Percentiles rank a stretch among this genome's conserved stretches.
These are phyloP conservation scores for Apiospora marii DNA, from an alignment of 2,329 filamentous ascomycete genomes.

Conservation along the genomic window DNA sequence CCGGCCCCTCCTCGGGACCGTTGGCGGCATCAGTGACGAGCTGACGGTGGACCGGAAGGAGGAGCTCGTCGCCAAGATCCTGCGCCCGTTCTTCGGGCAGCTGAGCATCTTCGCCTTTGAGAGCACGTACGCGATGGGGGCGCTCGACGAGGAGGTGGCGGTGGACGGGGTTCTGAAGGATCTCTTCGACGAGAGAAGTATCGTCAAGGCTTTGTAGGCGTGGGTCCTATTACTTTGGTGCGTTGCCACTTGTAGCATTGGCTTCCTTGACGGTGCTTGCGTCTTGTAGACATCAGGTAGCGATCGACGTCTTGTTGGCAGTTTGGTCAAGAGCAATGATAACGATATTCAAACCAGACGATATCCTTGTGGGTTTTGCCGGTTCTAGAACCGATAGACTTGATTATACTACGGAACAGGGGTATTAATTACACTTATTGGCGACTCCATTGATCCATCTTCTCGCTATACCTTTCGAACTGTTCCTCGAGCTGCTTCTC, in stretches of 20 bases:
- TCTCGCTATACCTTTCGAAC: conserved; percentile 8
- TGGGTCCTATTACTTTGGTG: not conserved
- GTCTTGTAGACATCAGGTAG: not conserved
- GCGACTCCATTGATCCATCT: not conserved
- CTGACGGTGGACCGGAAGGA: conserved; percentile 67
- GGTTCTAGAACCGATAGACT: not conserved
- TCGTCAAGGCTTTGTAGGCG: conserved; percentile 64
- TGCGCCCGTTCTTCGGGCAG: conserved; percentile 89
- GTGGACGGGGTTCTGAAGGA: conserved; percentile 72
- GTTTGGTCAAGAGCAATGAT: not conserved
- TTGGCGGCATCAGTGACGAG: conserved; percentile 62
- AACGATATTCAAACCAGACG: not conserved
- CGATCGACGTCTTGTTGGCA: not conserved
- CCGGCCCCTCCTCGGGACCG: conserved; percentile 59
- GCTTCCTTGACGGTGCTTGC: not conserved
- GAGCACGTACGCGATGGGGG: conserved; percentile 85
- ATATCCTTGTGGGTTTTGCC: too few relatives aligned
- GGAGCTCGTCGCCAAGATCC: conserved; percentile 76
- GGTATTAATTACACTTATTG: conserved; percentile 1
- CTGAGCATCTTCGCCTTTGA: conserved; percentile 95
- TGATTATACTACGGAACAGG: not conserved
- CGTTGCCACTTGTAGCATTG: not conserved
- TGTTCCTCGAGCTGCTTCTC: not conserved
- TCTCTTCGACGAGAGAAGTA: conserved; percentile 79
- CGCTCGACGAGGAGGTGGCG: conserved; percentile 71